These are phyloP conservation scores for Boletales sp. DNA, from an alignment of 768 basidiomycete species.

Conservation along the genomic window DNA sequence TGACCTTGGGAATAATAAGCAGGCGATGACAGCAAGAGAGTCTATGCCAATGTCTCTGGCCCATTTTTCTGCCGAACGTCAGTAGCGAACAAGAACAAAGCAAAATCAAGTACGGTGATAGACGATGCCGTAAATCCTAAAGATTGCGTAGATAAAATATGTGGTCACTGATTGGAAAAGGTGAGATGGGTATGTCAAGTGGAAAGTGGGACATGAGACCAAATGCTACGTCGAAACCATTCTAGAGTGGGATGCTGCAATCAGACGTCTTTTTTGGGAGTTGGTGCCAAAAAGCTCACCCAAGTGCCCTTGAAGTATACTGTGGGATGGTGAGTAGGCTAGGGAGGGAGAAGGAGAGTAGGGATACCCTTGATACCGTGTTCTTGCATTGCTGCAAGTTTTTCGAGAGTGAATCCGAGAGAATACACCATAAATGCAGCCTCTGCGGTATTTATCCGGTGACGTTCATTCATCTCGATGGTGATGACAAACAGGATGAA, in stretches of 20 bases:
- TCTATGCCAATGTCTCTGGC: slow-evolving; percentile 73
- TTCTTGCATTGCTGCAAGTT: slow-evolving; percentile 92
- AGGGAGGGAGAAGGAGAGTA: not conserved
- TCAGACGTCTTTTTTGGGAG: slow-evolving; percentile 12
- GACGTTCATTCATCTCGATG: slow-evolving; percentile 66
- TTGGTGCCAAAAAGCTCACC: slow-evolving; percentile 39
- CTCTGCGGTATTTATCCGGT: slow-evolving; percentile 65
- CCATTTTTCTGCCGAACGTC: slow-evolving; percentile 47
- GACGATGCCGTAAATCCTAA: slow-evolving; percentile 73
- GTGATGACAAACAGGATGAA: slow-evolving; percentile 78
- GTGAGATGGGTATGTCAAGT: not conserved
- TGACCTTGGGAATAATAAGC: slow-evolving; percentile 84
- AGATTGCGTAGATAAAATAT: slow-evolving; percentile 69
- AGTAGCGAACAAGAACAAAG: not conserved
- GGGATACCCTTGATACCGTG: slow-evolving; percentile 80
- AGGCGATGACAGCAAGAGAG: slow-evolving; percentile 83
- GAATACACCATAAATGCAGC: slow-evolving; percentile 73
- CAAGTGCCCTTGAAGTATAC: slow-evolving; percentile 86
- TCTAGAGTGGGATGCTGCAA: slow-evolving; percentile 39
- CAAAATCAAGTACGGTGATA: slow-evolving; percentile 47
- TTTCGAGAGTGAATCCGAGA: slow-evolving; percentile 86
- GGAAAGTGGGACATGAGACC: slow-evolving; percentile 39
- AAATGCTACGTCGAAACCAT: slow-evolving; percentile 92
- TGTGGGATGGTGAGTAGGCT: slow-evolving; percentile 25
- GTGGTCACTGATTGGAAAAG: slow-evolving; percentile 55